Conservation (phyloP, 2,329 filamentous ascomycete genomes). For the Cryphonectria japonica region DNA sequence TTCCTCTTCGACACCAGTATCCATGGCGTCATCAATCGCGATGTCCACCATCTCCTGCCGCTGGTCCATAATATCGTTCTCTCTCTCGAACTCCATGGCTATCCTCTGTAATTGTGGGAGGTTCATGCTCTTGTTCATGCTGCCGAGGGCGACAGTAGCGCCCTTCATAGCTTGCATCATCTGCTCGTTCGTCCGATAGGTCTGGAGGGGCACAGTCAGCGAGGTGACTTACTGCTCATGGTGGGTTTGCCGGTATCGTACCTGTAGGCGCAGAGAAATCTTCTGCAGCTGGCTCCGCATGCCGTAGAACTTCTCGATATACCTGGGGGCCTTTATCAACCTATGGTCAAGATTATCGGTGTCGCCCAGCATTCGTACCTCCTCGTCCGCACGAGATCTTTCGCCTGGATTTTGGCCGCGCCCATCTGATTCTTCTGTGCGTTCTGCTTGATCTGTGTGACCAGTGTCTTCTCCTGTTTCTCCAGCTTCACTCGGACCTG, state of each 20-base stretch:
- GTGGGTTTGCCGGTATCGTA: constrained; percentile 42
- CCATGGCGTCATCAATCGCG: constrained; percentile 95
- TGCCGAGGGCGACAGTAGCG: constrained; percentile 86
- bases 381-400: constrained; percentile 91
- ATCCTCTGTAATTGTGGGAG: constrained; percentile 93
- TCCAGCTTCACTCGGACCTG: constrained; percentile 94
- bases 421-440: constrained; percentile 98
- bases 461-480: constrained; percentile 97
- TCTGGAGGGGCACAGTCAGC: constrained; percentile 56
- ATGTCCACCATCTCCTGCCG: constrained; percentile 99
- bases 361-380: constrained; percentile 51
- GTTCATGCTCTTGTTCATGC: constrained; percentile 99
- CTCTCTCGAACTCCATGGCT: constrained; percentile 97
- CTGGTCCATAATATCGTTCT: constrained; percentile 99
- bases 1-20: constrained; percentile 87
- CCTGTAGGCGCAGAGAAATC: constrained; percentile 92
- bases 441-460: constrained; percentile 95
- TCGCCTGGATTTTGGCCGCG: constrained; percentile 97
- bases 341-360: neutral
- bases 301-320: constrained; percentile 97
- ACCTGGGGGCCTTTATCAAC: constrained; percentile 52
- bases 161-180: constrained; percentile 99
- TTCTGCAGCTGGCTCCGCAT: constrained; percentile 98
- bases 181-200: constrained; percentile 96
- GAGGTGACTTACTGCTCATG: neutral